These are phyloP conservation scores for Agrocybe pediades DNA, from an alignment of 768 basidiomycete genomes.

Conservation along the genomic window DNA sequence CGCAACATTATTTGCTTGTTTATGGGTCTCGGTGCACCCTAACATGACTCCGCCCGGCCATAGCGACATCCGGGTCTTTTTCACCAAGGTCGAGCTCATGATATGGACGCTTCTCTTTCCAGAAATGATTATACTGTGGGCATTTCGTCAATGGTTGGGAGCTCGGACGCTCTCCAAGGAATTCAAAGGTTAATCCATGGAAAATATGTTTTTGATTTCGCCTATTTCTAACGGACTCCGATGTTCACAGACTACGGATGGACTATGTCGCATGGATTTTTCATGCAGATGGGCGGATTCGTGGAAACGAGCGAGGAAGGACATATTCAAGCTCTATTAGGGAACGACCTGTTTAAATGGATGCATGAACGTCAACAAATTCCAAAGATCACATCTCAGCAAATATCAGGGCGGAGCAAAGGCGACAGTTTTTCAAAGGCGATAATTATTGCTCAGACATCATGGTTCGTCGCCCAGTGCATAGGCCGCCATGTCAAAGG, in stretches of 20 bases:
- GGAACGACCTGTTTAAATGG: neutral
- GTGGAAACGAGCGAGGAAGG: neutral
- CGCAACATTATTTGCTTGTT: neutral
- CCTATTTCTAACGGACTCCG: too few species aligned
- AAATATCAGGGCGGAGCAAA: slow-evolving; percentile 19
- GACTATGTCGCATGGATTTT: slow-evolving; percentile 2
- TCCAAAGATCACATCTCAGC: slow-evolving; percentile 1
- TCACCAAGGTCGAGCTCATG: neutral
- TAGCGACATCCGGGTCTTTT: neutral
- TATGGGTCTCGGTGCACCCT: neutral
- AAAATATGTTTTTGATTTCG: too few species aligned
- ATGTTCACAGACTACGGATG: neutral
- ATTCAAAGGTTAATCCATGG: neutral
- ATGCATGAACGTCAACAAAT: neutral
- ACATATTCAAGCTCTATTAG: neutral
- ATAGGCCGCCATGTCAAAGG: slow-evolving; percentile 17
- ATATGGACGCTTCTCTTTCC: neutral
- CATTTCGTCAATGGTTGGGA: slow-evolving; percentile 1
- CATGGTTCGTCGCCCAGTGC: slow-evolving; percentile 30
- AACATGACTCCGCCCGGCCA: neutral
- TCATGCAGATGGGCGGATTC: slow-evolving; percentile 6
- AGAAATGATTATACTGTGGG: neutral
- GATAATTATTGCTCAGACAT: slow-evolving; percentile 25
- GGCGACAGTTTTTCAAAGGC: slow-evolving; percentile 28
- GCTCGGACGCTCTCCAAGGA: neutral